Conservation (phyloP, 192 early-diverging fungal species). For the Phycomyces nitens region DNA sequence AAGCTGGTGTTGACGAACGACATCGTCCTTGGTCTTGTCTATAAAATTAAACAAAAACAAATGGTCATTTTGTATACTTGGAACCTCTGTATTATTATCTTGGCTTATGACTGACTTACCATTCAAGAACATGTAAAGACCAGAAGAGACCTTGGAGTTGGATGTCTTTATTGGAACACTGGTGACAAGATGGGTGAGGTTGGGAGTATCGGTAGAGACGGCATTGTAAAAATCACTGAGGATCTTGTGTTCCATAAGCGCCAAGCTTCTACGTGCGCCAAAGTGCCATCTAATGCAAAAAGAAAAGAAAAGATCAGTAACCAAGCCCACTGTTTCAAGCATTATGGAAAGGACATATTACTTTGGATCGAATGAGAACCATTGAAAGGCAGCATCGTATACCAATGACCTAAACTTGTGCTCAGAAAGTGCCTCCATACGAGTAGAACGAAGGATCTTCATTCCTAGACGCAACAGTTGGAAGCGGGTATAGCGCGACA, state of each 20-base stretch:
- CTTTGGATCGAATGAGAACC: slow-evolving; percentile 76
- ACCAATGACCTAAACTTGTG: slow-evolving; percentile 62
- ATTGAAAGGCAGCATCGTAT: slow-evolving; percentile 73
- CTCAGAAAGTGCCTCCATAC: slow-evolving; percentile 59
- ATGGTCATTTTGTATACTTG: no score
- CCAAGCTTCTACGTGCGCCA: slow-evolving; percentile 64
- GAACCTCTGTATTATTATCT: no score
- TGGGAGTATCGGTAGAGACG: slow-evolving; percentile 58
- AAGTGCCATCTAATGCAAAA: slow-evolving; percentile 79
- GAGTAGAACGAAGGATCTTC: slow-evolving; percentile 67
- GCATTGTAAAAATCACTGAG: slow-evolving; percentile 62
- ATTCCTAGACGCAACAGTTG: slow-evolving; percentile 72
- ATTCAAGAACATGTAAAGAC: slow-evolving; percentile 30
- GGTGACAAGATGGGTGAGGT: slow-evolving; percentile 49
- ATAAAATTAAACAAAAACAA: slow-evolving; percentile 7
- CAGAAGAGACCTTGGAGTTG: slow-evolving; percentile 26
- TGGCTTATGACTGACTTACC: no score
- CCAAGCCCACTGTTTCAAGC: background rate
- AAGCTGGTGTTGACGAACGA: slow-evolving; percentile 43
- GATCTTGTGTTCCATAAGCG: slow-evolving; percentile 60
- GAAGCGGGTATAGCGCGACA: slow-evolving; percentile 78
- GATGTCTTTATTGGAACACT: slow-evolving; percentile 34
- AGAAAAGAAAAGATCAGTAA: background rate
- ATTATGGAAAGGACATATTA: slow-evolving; percentile 15
- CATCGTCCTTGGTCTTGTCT: slow-evolving; percentile 53